These are phyloP conservation scores for Pittosporum tobira DNA, from an alignment of 129 eudicot species.

Conservation along the genomic window DNA sequence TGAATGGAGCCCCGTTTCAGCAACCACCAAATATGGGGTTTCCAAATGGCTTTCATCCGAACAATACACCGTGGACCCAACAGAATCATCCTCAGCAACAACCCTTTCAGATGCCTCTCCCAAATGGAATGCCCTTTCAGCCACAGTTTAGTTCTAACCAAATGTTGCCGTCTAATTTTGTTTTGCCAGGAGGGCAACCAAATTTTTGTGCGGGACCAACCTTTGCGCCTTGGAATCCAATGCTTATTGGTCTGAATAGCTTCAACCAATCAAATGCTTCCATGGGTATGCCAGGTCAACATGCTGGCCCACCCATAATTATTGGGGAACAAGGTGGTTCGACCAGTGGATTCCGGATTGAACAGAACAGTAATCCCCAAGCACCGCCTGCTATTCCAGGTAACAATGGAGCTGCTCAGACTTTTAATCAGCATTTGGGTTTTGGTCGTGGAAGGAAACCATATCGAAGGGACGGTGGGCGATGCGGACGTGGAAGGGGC, in stretches of 20 bases:
- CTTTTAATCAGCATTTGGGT: constrained; percentile 23
- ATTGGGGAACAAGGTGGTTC: constrained; percentile 17
- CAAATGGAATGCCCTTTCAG: constrained; percentile 21
- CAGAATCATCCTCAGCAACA: constrained; percentile 30
- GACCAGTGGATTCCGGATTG: constrained; percentile 26
- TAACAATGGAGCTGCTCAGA: constrained; percentile 11
- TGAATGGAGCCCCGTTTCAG: constrained; percentile 30
- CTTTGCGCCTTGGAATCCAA: constrained; percentile 32
- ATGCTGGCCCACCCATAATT: constrained; percentile 17
- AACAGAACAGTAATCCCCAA: constrained; percentile 18
- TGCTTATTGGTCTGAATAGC: constrained; percentile 26
- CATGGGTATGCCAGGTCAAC: constrained; percentile 29
- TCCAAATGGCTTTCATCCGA: constrained; percentile 31
- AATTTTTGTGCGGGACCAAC: constrained; percentile 30
- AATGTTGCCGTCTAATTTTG: constrained; percentile 32
- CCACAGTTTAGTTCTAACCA: constrained; percentile 42
- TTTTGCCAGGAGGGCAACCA: constrained; percentile 22
- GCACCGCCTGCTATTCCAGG: constrained; percentile 17
- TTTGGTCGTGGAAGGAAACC: constrained; percentile 31
- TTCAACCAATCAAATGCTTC: constrained; percentile 30
- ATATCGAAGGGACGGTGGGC: constrained; percentile 50
- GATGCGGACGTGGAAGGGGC: constrained; percentile 51
- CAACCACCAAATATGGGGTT: constrained; percentile 38
- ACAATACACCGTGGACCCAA: constrained; percentile 41
- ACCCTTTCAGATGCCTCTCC: constrained; percentile 36